A percentile compares a stretch with the other conserved stretches of the same genome.
These are phyloP conservation scores for Podosphaera xanthii DNA, from an alignment of 2,329 filamentous ascomycete species.

Conservation along the genomic window DNA sequence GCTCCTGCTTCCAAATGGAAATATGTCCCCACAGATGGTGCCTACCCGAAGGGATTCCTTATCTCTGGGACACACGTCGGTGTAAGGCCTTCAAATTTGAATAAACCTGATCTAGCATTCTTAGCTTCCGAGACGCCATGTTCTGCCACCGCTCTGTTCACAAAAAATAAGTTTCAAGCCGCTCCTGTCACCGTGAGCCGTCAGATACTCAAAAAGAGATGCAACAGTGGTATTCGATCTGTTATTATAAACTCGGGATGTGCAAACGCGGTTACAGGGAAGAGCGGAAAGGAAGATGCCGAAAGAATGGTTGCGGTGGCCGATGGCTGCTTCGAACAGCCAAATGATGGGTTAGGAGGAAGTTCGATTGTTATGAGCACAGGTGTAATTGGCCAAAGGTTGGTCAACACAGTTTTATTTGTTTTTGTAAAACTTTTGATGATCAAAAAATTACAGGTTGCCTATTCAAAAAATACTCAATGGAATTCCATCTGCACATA, in stretches of 20 bases:
- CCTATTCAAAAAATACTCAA: constrained; percentile 77
- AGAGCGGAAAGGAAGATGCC: constrained; percentile 73
- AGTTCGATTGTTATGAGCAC: constrained; percentile 94
- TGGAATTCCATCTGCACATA: constrained; percentile 56
- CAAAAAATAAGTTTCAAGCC: constrained; percentile 94
- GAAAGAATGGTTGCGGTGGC: constrained; percentile 59
- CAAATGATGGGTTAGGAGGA: constrained; percentile 23
- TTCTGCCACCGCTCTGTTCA: constrained; percentile 79
- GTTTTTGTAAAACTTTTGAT: neutral
- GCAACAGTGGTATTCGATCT: constrained; percentile 48
- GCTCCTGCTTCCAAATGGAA: constrained; percentile 68
- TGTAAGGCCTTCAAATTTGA: constrained; percentile 81
- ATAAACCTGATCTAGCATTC: constrained; percentile 74
- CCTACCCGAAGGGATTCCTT: constrained; percentile 74
- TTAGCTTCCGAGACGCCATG: constrained; percentile 72
- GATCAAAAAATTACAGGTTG: constrained; percentile 27
- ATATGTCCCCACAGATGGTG: constrained; percentile 66
- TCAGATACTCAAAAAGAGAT: constrained; percentile 41
- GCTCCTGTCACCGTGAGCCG: constrained; percentile 77
- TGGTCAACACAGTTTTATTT: constrained; percentile 3
- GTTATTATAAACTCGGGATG: constrained; percentile 90
- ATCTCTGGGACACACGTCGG: constrained; percentile 77
- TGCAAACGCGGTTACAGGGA: constrained; percentile 89
- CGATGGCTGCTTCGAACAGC: constrained; percentile 37
- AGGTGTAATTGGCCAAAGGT: constrained; percentile 87